Percentiles rank a stretch among this genome's conserved stretches.
Conservation (phyloP, 176 grass and related monocot genomes). For the Oryza rufipogon region DNA sequence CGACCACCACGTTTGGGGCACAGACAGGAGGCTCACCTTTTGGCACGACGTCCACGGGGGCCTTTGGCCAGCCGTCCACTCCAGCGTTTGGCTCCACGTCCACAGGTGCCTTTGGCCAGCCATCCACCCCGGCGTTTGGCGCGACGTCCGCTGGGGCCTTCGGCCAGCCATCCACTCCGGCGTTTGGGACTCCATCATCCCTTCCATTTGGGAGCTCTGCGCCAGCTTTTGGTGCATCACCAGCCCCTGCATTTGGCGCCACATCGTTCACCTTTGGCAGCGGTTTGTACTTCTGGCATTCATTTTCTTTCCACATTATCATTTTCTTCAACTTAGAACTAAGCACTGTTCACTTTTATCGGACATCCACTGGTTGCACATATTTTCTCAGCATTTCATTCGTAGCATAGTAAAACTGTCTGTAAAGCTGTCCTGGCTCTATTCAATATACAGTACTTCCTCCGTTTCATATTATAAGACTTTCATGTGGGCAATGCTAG, state of each 20-base stretch:
- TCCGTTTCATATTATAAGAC: no score
- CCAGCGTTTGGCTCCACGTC: conserved; percentile 54
- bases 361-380: neutral
- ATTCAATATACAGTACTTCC: neutral
- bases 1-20: conserved; percentile 51
- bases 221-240: conserved; percentile 47
- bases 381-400: neutral
- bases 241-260: conserved; percentile 50
- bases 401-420: conserved; percentile 1
- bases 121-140: conserved; percentile 60
- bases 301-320: neutral
- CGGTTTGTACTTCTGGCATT: conserved; percentile 33
- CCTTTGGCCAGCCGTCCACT: conserved; percentile 63
- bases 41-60: conserved; percentile 54
- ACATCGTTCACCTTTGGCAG: conserved; percentile 64
- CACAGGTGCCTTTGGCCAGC: conserved; percentile 44
- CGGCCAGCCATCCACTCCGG: conserved; percentile 58
- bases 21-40: conserved; percentile 65
- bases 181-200: conserved; percentile 58
- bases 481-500: no score
- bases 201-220: conserved; percentile 48
- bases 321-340: conserved; percentile 11
- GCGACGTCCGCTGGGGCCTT: conserved; percentile 64
- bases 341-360: neutral
- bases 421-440: conserved; percentile 5